Conservation (phyloP, 768 basidiomycete genomes). For the Pholiota microspora region DNA sequence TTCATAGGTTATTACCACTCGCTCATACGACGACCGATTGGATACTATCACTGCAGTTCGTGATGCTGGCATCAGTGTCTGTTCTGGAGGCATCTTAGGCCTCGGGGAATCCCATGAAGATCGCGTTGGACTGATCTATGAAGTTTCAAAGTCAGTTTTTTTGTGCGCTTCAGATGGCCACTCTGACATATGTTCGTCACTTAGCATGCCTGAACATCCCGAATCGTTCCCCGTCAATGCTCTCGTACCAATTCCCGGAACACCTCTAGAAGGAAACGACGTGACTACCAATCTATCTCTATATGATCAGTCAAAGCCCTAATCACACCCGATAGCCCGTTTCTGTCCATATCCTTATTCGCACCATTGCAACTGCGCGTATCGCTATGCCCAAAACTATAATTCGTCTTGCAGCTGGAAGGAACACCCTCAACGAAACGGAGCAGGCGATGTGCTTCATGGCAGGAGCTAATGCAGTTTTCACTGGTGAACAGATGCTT, state of each 20-base stretch:
- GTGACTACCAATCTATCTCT: constrained; percentile 43
- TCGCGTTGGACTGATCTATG: constrained; percentile 90
- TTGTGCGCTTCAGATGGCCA: neutral
- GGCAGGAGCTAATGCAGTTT: constrained; percentile 97
- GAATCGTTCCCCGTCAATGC: constrained; percentile 99
- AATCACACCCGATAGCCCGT: constrained; percentile 55
- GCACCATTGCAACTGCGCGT: constrained; percentile 94
- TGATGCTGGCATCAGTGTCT: constrained; percentile 94
- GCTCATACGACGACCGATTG: constrained; percentile 91
- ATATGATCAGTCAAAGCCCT: constrained; percentile 11
- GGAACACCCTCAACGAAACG: constrained; percentile 83
- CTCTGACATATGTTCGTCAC: constrained; percentile 10
- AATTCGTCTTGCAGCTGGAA: constrained; percentile 91
- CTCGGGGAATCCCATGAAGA: constrained; percentile 90
- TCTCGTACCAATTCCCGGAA: constrained; percentile 92
- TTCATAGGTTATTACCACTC: constrained; percentile 86
- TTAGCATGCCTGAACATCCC: constrained; percentile 92
- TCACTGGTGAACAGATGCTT: constrained; percentile 97
- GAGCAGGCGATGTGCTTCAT: constrained; percentile 99
- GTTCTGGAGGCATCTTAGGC: constrained; percentile 94
- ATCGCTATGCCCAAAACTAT: constrained; percentile 91
- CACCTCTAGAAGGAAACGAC: constrained; percentile 89
- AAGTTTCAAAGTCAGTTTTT: constrained; percentile 77
- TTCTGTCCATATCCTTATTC: constrained; percentile 76
- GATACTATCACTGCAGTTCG: constrained; percentile 89